Evolutionary conservation across 106 monocot species (phyloP).

Genomic region (Dendrobium officinale): DNA sequence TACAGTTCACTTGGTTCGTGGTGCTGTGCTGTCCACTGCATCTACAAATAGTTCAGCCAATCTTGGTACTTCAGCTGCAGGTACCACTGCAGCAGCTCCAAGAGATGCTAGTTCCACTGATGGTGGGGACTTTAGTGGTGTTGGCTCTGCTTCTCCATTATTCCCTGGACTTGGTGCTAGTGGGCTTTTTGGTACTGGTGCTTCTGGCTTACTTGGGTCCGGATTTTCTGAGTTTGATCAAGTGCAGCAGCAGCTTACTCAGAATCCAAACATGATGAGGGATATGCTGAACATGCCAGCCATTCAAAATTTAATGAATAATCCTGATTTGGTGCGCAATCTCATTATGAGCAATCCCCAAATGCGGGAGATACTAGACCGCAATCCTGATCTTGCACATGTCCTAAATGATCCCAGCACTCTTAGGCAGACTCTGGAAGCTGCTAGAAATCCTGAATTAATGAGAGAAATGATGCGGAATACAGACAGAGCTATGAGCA

Average conservation of each 20-base stretch:
- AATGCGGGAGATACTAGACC: conserved; percentile 90
- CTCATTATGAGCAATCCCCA: conserved; percentile 97
- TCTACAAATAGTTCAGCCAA: conserved; percentile 27
- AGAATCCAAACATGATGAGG: conserved; percentile 91
- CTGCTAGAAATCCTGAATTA: conserved; percentile 90
- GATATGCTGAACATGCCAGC: conserved; percentile 88
- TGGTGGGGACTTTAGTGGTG: conserved; percentile 21
- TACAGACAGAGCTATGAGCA: conserved; percentile 99
- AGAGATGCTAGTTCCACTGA: conserved; percentile 11
- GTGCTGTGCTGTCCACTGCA: conserved; percentile 28
- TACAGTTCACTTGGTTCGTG: conserved; percentile 91
- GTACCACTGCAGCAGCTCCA: neutral
- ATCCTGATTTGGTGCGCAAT: conserved; percentile 78
- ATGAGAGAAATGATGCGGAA: conserved; percentile 99
- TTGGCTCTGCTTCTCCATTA: no score
- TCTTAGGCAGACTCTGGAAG: conserved; percentile 84
- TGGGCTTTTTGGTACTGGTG: conserved; percentile 31
- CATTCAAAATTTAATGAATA: conserved; percentile 83
- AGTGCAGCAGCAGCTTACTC: conserved; percentile 77
- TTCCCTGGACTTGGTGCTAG: conserved; percentile 9
- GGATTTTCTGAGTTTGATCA: conserved; percentile 68
- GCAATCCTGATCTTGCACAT: conserved; percentile 94
- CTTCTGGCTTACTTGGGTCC: conserved; percentile 45
- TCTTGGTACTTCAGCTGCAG: conserved; percentile 19
- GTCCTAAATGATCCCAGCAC: conserved; percentile 90